These are phyloP conservation scores for Lichtheimia corymbifera DNA, from an alignment of 371 early-diverging fungal genomes.

Conservation along the genomic window DNA sequence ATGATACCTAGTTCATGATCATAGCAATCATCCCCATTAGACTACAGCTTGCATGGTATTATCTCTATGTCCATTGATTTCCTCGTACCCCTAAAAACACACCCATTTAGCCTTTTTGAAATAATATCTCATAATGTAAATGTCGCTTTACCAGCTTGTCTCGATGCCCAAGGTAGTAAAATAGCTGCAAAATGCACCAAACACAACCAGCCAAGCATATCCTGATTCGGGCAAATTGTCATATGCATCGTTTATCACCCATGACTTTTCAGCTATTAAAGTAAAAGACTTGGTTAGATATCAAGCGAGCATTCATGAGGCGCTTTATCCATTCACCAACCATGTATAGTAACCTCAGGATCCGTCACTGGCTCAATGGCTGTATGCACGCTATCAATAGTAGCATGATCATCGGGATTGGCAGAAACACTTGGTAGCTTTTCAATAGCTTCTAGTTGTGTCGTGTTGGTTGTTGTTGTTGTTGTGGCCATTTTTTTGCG, in stretches of 20 bases:
- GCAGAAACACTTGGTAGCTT: too few species aligned
- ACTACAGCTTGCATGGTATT: neutral
- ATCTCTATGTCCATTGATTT: neutral
- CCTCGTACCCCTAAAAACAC: slow-evolving; percentile 2
- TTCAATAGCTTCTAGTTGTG: too few species aligned
- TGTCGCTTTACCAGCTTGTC: slow-evolving; percentile 27
- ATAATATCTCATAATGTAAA: neutral
- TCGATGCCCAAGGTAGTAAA: slow-evolving; percentile 55
- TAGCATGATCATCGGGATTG: too few species aligned
- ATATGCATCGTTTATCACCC: slow-evolving; percentile 4
- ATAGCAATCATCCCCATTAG: neutral
- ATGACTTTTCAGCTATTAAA: neutral
- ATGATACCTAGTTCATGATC: slow-evolving; percentile 9
- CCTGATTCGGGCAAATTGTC: too few species aligned
- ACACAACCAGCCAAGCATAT: slow-evolving; percentile 53
- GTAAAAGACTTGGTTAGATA: too few species aligned
- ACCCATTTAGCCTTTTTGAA: neutral
- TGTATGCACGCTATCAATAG: too few species aligned
- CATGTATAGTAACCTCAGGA: too few species aligned
- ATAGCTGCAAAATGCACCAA: slow-evolving; percentile 55
- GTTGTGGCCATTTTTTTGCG: too few species aligned
- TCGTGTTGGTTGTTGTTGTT: too few species aligned
- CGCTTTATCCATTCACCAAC: too few species aligned
- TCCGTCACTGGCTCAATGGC: too few species aligned
- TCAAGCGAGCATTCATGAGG: too few species aligned